These are phyloP conservation scores for Hyaloscypha finlandica DNA, from an alignment of 495 filamentous ascomycete species.

Conservation along the genomic window DNA sequence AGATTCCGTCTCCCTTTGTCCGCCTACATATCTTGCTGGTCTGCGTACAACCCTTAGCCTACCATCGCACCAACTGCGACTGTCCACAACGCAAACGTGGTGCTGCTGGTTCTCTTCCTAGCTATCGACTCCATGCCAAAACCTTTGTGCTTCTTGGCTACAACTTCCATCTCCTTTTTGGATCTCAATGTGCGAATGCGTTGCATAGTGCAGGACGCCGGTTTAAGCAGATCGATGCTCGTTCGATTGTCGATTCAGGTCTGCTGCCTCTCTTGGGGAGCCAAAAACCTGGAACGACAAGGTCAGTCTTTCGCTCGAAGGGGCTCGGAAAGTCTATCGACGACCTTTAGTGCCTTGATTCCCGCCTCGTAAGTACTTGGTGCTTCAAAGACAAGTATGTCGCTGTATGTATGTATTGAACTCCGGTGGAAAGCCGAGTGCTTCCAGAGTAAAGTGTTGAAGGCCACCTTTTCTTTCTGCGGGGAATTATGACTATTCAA, in stretches of 20 bases:
- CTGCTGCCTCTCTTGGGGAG: background rate
- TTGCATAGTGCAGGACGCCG: background rate
- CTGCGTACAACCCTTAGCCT: background rate
- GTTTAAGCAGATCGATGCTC: background rate
- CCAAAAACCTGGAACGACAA: background rate
- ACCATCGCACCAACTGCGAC: background rate
- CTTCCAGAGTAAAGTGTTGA: background rate
- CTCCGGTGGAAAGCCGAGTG: background rate
- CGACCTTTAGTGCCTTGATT: background rate
- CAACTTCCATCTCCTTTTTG: background rate
- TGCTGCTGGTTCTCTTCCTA: background rate
- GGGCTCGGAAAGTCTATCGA: background rate
- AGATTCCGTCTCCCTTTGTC: background rate
- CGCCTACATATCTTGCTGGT: background rate
- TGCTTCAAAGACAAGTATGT: conserved; percentile 1
- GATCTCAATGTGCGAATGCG: background rate
- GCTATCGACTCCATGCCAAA: background rate
- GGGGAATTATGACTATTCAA: background rate
- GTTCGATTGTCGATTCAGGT: background rate
- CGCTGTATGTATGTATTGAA: background rate
- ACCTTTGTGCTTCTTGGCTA: background rate
- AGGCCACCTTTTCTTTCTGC: background rate
- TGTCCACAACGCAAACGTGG: background rate
- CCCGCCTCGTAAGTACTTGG: background rate
- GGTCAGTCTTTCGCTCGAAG: background rate